A percentile compares a stretch with the other conserved stretches of the same genome.
phyloP scores from a whole-genome alignment of 768 basidiomycete genomes.

The Hysterangium stoloniferum region DNA sequence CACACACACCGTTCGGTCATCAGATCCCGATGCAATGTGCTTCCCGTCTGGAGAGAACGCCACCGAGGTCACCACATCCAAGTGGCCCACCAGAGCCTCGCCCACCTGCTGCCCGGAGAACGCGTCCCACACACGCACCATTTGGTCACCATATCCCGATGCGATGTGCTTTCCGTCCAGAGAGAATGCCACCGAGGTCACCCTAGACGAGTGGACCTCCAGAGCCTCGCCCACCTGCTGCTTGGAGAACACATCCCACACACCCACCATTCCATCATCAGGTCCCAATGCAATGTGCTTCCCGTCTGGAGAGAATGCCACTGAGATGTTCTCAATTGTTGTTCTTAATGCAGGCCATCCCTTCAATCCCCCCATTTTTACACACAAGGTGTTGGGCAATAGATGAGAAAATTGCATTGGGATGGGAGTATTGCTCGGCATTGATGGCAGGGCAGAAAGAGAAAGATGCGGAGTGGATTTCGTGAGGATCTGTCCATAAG shows the following conservation, averaged over 20 bases:
- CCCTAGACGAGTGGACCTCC: neutral
- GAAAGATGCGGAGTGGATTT: conserved; percentile 32
- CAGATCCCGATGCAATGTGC: conserved; percentile 11
- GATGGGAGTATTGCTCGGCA: conserved; percentile 22
- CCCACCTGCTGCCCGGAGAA: neutral
- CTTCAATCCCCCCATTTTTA: conserved; percentile 8
- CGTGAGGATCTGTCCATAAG: conserved; percentile 24
- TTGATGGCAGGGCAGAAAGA: conserved; percentile 30
- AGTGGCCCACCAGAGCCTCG: conserved; percentile 1
- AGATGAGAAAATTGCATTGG: conserved; percentile 12
- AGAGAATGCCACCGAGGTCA: neutral
- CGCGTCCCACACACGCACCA: neutral
- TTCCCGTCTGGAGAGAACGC: conserved; percentile 10
- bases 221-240: neutral
- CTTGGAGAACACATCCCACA: neutral
- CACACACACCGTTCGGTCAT: conserved; percentile 3
- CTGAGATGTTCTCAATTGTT: neutral
- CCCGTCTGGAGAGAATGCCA: neutral
- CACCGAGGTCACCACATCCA: conserved; percentile 8
- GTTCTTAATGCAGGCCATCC: conserved; percentile 17
- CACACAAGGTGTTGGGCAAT: conserved; percentile 13
- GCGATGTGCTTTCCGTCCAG: neutral
- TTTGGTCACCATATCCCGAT: neutral
- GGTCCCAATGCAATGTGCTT: neutral
- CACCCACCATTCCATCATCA: neutral